Evolutionary conservation across 108 stramenopile genomes (phyloP).

Genomic region (Epithemia pelagica): DNA sequence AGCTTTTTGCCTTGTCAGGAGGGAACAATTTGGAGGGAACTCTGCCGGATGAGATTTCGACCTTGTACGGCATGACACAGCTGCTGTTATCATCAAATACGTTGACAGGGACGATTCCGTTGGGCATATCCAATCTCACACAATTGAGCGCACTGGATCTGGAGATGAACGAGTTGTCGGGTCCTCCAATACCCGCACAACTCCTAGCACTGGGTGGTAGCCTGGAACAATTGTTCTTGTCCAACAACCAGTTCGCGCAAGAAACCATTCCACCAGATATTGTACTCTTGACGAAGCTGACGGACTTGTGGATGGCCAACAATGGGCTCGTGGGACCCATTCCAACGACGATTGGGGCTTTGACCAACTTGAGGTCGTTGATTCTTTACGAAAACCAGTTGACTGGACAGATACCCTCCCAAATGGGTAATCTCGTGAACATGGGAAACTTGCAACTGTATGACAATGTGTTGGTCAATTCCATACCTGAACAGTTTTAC

Average conservation of each 20-base stretch:
- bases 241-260: constrained; percentile 5
- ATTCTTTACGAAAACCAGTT: constrained; percentile 20
- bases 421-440: constrained; percentile 15
- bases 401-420: constrained; percentile 17
- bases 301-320: constrained; percentile 15
- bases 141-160: constrained; percentile 3
- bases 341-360: constrained; percentile 13
- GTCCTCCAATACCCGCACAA: background rate
- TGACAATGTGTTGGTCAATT: constrained; percentile 23
- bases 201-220: constrained; percentile 6
- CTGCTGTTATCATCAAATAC: background rate
- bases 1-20: constrained; percentile 11
- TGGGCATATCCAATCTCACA: background rate
- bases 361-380: constrained; percentile 6
- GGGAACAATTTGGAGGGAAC: constrained; percentile 7
- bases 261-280: constrained; percentile 29
- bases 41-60: background rate
- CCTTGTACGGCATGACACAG: background rate
- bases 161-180: constrained; percentile 9
- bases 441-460: constrained; percentile 27
- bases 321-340: constrained; percentile 28
- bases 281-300: constrained; percentile 16
- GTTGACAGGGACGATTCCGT: constrained; percentile 5
- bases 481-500: constrained; percentile 24
- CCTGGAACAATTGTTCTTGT: constrained; percentile 6